Base-by-base conservation (phyloP, 768 basidiomycete species). In the Coprinopsis marcescibilis region DNA sequence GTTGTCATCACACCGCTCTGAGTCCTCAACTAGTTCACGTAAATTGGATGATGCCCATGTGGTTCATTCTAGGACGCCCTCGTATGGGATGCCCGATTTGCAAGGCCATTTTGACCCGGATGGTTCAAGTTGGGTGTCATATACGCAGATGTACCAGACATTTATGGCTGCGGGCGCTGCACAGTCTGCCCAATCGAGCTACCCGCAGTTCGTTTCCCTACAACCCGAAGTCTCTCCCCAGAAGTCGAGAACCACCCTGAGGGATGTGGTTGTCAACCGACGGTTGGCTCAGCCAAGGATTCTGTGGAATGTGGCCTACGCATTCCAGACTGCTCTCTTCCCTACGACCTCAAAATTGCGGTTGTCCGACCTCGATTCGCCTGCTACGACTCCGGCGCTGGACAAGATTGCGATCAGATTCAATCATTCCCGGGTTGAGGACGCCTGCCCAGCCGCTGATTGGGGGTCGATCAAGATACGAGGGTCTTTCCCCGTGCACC, bases 361-460 rank as follows among this genome's bases (percentile, higher is more conserved):
- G 14, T 8, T 48, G 17, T 24, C 39, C 3, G 40, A 48, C 26
- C 40, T 48, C 8, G 47, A 48, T 17, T 4, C 14, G 2, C 26
- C 24, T 5, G 47, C 47, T 3, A 48, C 47, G 14, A 36, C 17
- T 7, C 47, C 47, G 29, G 47, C 38, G 11, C 40, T 48, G 15
- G 46, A 48, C 21, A 40, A 27, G 25, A 12, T 48, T 20, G 34
- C 38, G 37, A 41, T 48, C 46, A 48, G 43, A 20, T 42, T 48
- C 33, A 41, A 42, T 8, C 27, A 48, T 39, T 35, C 47, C 14
- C 21, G 30, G 20, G 14, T 41, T n/a, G 27, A 48, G 15, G 19
- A 41, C 21, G 27, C 29, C 12, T 36, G 35, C 8, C 35, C 35
- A 6, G 21, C 38, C 8, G 7, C 8, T 10, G 11, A 34, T 21